Base-by-base conservation (phyloP, 2,329 filamentous ascomycete species). In the Zymoseptoria brevis region DNA sequence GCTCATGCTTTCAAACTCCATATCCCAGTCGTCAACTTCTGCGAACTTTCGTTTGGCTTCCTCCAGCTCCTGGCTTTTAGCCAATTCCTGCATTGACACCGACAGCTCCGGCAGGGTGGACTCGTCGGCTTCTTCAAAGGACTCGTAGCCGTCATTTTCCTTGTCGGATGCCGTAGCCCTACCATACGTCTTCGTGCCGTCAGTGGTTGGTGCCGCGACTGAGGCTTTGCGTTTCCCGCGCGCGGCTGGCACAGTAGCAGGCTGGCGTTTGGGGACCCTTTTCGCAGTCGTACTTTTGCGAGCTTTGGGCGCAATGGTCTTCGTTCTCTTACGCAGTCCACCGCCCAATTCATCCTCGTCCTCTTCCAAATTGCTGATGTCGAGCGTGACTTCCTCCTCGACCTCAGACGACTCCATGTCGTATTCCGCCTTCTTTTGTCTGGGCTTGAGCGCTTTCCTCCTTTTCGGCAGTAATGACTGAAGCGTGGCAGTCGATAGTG, bases 1-100 rank as follows among this genome's bases (percentile, higher is more conserved):
- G 56, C 74, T 79, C 62, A 79, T 75, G 56, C 73, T 79, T 69
- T 80, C 79, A 66, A 80, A 81, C 53, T 79, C 77, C 69, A 81
- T 73, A 60, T 80, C 78, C 72, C 77, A 80, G 22, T 75, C 68
- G 65, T 81, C 79, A 4, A 81, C 74, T 57, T 79, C 77, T 24
- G 72, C 75, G 62, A 81, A 81, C 64, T 79, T 79, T 64, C 75
- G 74, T 62, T 73, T 74, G 24, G 76, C 76, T 1, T 71, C 75
- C 61, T 73, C 72, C 41, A 81, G 67, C 64, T 76, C 75, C 24
- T 65, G 67, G 49, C 68, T 71, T 54, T 67, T 64, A 9, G 68
- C 67, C 60, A 61, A 67, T 16, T 72, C 73, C 4, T 67, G 61
- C 63, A 73, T 70, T 67, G 29, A 67, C 29, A 56, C 55, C 54